Evolutionary conservation across 495 filamentous ascomycete species (phyloP).

Genomic region (Entonaema liquescens): DNA sequence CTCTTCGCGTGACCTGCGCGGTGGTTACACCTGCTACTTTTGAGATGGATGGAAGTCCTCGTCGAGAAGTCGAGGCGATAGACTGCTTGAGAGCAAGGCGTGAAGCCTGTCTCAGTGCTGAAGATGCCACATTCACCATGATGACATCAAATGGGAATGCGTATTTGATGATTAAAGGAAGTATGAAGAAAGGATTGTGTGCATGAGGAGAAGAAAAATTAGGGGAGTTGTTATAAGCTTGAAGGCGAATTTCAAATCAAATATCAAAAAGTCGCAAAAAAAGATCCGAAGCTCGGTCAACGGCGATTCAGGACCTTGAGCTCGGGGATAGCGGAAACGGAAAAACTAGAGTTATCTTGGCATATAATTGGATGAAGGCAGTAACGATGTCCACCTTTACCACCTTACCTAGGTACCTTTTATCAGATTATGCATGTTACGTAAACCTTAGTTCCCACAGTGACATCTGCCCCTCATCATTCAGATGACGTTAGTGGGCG

Average conservation of each 20-base stretch:
- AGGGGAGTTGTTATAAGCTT: conserved; percentile 1
- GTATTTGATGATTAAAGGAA: conserved; percentile 20
- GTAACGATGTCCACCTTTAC: neutral
- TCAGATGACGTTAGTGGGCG: too few species aligned
- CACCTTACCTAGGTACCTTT: too few species aligned
- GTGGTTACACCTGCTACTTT: conserved; percentile 51
- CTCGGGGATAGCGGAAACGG: conserved; percentile 36
- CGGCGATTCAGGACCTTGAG: conserved; percentile 15
- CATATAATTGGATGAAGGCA: neutral
- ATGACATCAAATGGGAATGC: conserved; percentile 39
- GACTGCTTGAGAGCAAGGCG: conserved; percentile 68
- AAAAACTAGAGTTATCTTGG: conserved; percentile 17
- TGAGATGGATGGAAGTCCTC: conserved; percentile 55
- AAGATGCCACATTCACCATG: conserved; percentile 79
- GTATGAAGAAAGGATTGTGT: conserved; percentile 10
- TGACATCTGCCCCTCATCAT: neutral
- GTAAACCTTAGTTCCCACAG: conserved; percentile 3
- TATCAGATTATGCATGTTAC: conserved; percentile 12
- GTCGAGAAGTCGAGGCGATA: conserved; percentile 57
- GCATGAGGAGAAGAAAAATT: conserved; percentile 27
- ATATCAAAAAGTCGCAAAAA: conserved; percentile 24
- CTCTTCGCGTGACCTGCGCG: conserved; percentile 53
- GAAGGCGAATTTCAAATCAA: conserved; percentile 36
- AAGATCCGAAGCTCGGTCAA: conserved; percentile 39
- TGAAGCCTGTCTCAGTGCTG: conserved; percentile 80